phyloP scores from a whole-genome alignment of 2,329 filamentous ascomycete genomes.

The Epichloe uncinata region DNA sequence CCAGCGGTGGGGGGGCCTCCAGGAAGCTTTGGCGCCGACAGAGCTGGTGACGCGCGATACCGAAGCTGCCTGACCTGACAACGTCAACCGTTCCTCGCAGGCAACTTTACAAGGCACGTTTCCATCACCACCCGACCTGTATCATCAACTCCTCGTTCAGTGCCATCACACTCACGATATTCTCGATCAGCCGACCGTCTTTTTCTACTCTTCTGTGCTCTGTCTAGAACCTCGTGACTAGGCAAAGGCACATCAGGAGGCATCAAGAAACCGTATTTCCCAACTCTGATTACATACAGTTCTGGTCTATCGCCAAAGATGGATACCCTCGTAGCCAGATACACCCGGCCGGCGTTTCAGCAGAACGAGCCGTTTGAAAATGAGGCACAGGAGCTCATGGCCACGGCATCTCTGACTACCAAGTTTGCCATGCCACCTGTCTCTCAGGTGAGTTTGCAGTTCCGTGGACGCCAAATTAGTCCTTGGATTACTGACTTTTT shows the following conservation, averaged over 20 bases:
- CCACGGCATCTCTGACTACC: slow-evolving; percentile 64
- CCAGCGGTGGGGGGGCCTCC: neutral
- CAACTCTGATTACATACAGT: neutral
- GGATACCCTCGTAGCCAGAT: slow-evolving; percentile 87
- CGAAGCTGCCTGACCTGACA: slow-evolving; percentile 28
- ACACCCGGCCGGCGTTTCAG: slow-evolving; percentile 66
- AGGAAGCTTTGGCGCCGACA: neutral
- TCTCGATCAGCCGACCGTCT: slow-evolving; percentile 8
- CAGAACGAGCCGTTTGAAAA: slow-evolving; percentile 57
- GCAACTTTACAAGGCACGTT: slow-evolving; percentile 1
- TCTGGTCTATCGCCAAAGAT: slow-evolving; percentile 35
- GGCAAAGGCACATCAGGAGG: neutral
- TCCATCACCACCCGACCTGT: neutral
- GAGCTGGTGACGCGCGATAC: slow-evolving; percentile 27
- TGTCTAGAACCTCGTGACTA: neutral
- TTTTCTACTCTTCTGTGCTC: neutral
- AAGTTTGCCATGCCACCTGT: slow-evolving; percentile 94
- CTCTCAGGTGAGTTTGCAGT: slow-evolving; percentile 48
- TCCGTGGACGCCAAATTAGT: neutral
- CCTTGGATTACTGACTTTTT: neutral
- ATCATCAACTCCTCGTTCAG: neutral
- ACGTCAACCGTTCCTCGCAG: neutral
- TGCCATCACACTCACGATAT: neutral
- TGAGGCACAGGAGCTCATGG: slow-evolving; percentile 60
- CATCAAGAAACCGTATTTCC: neutral